Base-by-base conservation (phyloP, 371 early-diverging fungal species). In the Batkoa obscura region DNA sequence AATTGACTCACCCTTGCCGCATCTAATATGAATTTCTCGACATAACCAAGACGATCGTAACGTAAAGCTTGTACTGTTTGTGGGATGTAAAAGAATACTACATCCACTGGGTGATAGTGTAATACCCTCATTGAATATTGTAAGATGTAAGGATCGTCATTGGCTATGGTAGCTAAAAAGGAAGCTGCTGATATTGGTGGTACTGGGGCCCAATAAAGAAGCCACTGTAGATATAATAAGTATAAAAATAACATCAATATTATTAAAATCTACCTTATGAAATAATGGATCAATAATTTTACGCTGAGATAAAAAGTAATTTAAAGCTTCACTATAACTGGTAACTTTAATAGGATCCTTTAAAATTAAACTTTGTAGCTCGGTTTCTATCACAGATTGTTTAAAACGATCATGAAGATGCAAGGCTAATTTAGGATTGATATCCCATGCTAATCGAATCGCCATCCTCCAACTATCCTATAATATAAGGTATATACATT, bases 1-100 rank as follows among this genome's bases (percentile, higher is more conserved):
- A 89, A 72, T 64, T 93, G 97, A 4, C 92, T 91, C 0, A 82
- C 80, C 58, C 79, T 79, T 0, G 90, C 97, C 0, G 98, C 88
- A 38, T 84, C 80, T 67, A 98, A 67, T 33, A 98, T 91, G 58
- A 84, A 94, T 49, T 81, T 79, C 66, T 94, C 92, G 3, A 88
- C 83, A 61, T 94, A 97, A 15, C 98, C 88, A 61, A 50, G 6
- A 73, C 62, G 66, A 61, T 98, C 95, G 60, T 88, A 73, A 30
- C 96, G 88, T 15, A 99, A 70, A 1, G 94, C 87, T 71, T 99
- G 99, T 0, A 99, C 99, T 60, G 99, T 78, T 70, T 99, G 99
- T 2, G 99, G 99, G 2, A 98, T 80, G 61, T 94, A 99, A 66
- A 98, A 98, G 72, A 98, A 97, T 12, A 94, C 90, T 2, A 80